Evolutionary conservation across 495 filamentous ascomycete species (phyloP).

Genomic region (Penicillium bialowiezense): DNA sequence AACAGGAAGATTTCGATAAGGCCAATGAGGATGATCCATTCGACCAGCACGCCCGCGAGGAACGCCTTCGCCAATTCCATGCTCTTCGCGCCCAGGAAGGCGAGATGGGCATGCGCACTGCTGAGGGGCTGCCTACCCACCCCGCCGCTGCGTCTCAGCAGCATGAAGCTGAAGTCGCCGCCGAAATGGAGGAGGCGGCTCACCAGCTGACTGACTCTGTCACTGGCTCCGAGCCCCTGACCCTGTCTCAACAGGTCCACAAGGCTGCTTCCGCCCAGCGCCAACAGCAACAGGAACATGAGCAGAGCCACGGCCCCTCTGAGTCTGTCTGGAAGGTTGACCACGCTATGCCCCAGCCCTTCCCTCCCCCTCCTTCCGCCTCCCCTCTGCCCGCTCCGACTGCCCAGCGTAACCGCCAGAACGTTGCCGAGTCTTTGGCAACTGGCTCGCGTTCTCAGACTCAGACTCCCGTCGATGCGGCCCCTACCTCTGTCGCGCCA

Average conservation of each 20-base stretch:
- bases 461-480: conserved; percentile 65
- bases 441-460: conserved; percentile 69
- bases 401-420: conserved; percentile 78
- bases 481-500: conserved; percentile 72
- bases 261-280: conserved; percentile 68
- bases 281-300: conserved; percentile 53
- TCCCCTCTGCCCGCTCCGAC: conserved; percentile 84
- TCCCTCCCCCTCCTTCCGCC: conserved; percentile 67
- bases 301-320: conserved; percentile 39
- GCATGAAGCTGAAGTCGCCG: conserved; percentile 23
- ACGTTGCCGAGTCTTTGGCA: conserved; percentile 77
- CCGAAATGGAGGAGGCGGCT: conserved; percentile 18
- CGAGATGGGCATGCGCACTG: conserved; percentile 40
- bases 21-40: conserved; percentile 41
- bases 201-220: conserved; percentile 19
- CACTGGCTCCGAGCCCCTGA: conserved; percentile 44
- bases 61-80: conserved; percentile 64
- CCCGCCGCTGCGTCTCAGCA: conserved; percentile 28
- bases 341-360: conserved; percentile 68
- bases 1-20: conserved; percentile 61
- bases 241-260: conserved; percentile 84
- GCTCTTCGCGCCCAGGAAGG: conserved; percentile 54
- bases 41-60: conserved; percentile 53
- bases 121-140: conserved; percentile 43
- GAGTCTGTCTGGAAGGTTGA: conserved; percentile 64